These are phyloP conservation scores for Boletus subcaerulescens DNA, from an alignment of 768 basidiomycete species.

Conservation along the genomic window DNA sequence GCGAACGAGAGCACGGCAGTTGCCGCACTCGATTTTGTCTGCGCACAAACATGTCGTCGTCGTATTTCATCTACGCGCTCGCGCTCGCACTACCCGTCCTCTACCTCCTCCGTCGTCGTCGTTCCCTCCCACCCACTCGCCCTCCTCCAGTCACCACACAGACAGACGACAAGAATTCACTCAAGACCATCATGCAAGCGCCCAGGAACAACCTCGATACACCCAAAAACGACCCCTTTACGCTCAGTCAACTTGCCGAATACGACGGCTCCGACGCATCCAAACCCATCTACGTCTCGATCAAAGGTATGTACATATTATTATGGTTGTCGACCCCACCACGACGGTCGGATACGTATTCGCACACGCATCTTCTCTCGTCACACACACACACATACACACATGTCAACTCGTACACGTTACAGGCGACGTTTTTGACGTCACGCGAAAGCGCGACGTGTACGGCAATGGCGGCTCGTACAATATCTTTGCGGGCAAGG, in stretches of 20 bases:
- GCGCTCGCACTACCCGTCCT: constrained; percentile 31
- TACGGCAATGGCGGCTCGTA: constrained; percentile 84
- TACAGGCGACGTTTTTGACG: constrained; percentile 79
- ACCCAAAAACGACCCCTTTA: constrained; percentile 79
- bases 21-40: constrained; percentile 4
- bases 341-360: too few relatives aligned
- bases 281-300: constrained; percentile 85
- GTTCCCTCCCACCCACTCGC: neutral
- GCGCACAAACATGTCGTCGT: neutral
- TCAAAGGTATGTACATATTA: constrained; percentile 61
- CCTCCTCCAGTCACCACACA: constrained; percentile 9
- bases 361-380: too few relatives aligned
- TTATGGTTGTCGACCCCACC: too few relatives aligned
- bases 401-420: constrained; percentile 24
- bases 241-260: constrained; percentile 59
- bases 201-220: constrained; percentile 56
- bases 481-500: constrained; percentile 89
- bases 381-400: neutral
- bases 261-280: constrained; percentile 66
- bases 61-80: constrained; percentile 30
- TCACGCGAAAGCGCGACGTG: constrained; percentile 78
- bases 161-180: constrained; percentile 28
- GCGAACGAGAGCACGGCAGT: neutral
- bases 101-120: constrained; percentile 23
- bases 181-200: constrained; percentile 72